These are phyloP conservation scores for Carallia pectinifolia DNA, from an alignment of 345 rosid species.

Conservation along the genomic window DNA sequence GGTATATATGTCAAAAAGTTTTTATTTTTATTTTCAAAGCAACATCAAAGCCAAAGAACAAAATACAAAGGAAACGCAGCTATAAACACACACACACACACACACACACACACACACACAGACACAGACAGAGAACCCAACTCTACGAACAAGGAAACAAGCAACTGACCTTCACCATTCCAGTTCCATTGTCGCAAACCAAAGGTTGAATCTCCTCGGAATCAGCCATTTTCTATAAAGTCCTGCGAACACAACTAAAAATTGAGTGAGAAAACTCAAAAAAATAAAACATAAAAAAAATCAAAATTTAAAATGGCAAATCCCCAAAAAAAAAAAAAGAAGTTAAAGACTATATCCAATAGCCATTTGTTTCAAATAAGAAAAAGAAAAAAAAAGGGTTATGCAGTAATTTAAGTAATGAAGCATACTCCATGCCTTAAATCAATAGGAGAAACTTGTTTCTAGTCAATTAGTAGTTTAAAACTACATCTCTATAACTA, in stretches of 20 bases:
- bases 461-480: no score
- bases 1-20: background rate
- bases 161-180: constrained; percentile 65
- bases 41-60: background rate
- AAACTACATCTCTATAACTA: no score
- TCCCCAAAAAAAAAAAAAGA: no score
- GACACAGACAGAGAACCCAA: background rate
- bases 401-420: no score
- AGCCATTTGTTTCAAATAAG: no score
- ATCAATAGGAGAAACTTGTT: no score
- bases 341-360: no score
- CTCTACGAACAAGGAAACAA: background rate
- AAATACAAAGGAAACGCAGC: background rate
- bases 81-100: no score
- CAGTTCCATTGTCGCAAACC: constrained; percentile 75
- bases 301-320: background rate
- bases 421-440: no score
- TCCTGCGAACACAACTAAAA: background rate
- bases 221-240: constrained; percentile 69
- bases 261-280: background rate
- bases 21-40: background rate
- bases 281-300: background rate
- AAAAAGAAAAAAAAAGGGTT: no score
- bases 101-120: background rate
- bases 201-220: constrained; percentile 88